Conservation (phyloP, 78 protist genomes). For the Pelomyxa schiedti region DNA sequence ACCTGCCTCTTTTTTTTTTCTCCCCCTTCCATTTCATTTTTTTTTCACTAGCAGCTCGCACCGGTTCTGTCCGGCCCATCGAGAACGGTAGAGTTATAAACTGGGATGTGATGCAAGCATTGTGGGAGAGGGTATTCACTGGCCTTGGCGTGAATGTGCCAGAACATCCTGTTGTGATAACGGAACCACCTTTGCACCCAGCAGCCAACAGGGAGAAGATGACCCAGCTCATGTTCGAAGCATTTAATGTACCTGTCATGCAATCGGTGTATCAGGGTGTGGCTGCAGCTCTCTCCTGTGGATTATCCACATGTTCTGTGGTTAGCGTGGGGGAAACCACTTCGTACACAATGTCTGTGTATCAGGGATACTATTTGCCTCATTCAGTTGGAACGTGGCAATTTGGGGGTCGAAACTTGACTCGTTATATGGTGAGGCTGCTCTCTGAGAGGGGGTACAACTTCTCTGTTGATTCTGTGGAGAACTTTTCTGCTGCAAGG, state of each 20-base stretch:
- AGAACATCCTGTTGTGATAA: conserved; percentile 88
- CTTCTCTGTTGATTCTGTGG: conserved; percentile 56
- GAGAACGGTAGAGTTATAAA: background rate
- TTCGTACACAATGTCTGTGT: conserved; percentile 89
- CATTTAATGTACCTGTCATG: conserved; percentile 86
- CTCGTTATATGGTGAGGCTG: conserved; percentile 73
- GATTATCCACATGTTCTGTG: conserved; percentile 87
- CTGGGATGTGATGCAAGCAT: background rate
- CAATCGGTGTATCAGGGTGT: conserved; percentile 86
- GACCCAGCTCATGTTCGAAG: conserved; percentile 85
- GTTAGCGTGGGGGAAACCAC: conserved; percentile 95
- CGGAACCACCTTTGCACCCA: conserved; percentile 93
- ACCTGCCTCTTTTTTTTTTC: no score
- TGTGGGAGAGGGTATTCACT: background rate
- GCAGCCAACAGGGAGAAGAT: conserved; percentile 82
- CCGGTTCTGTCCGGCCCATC: no score
- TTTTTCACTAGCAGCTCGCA: no score
- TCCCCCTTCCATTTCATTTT: no score
- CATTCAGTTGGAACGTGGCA: conserved; percentile 77
- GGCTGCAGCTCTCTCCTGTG: conserved; percentile 71
- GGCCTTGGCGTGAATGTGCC: background rate
- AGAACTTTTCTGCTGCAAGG: conserved; percentile 57
- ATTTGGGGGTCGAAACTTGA: conserved; percentile 90
- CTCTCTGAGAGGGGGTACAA: conserved; percentile 82
- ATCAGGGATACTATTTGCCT: conserved; percentile 80